Evolutionary conservation across 441 rosid genomes (phyloP).

Genomic region (Croton laevigatus): DNA sequence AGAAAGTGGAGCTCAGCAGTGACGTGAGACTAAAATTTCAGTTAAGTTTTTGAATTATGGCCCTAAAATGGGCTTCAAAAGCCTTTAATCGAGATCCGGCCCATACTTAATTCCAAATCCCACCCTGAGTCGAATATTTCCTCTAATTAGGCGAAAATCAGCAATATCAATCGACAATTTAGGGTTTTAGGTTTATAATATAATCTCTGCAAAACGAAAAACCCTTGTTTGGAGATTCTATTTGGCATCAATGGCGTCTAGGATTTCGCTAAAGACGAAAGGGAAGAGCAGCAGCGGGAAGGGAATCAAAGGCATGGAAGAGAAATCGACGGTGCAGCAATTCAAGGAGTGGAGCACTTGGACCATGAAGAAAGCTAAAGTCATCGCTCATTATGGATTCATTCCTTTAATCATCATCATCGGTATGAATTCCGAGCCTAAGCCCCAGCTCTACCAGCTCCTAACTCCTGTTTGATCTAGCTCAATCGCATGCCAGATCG

Average conservation of each 20-base stretch:
- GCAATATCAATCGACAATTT: neutral
- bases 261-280: conserved; percentile 44
- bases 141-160: no score
- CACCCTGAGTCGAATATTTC: no score
- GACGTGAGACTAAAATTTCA: no score
- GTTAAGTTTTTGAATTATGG: neutral
- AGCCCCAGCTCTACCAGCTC: conserved; percentile 80
- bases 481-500: neutral
- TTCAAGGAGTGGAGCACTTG: conserved; percentile 89
- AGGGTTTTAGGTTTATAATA: conserved; percentile 15
- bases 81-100: no score
- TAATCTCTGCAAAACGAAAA: neutral
- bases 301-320: conserved; percentile 40
- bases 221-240: no score
- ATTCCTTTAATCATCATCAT: conserved; percentile 79
- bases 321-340: conserved; percentile 36
- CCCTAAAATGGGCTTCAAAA: neutral
- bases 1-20: no score
- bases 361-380: conserved; percentile 78
- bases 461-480: conserved; percentile 60
- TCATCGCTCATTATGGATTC: conserved; percentile 81
- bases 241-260: conserved; percentile 43
- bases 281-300: conserved; percentile 49
- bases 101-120: neutral
- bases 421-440: conserved; percentile 94